phyloP scores from a whole-genome alignment of 2,329 filamentous ascomycete species.

The Apiospora rasikravindrae region DNA sequence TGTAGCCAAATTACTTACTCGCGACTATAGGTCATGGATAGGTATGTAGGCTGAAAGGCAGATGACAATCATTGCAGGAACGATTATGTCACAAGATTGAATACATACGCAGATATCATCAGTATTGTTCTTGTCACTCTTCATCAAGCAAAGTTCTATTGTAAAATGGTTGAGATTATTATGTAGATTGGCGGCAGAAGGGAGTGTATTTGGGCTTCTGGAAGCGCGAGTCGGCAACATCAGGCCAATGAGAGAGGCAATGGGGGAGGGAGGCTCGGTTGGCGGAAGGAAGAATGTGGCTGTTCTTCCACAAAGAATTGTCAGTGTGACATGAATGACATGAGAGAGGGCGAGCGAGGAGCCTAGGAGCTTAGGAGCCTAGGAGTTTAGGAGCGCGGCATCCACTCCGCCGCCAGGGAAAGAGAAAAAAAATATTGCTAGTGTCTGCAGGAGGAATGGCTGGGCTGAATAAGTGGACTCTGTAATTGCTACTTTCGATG shows the following conservation, averaged over 20 bases:
- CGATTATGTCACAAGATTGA: neutral
- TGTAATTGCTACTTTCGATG: conserved; percentile 3
- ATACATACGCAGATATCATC: neutral
- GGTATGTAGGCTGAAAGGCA: neutral
- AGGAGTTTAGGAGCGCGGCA: neutral
- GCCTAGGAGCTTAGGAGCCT: neutral
- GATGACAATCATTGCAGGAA: neutral
- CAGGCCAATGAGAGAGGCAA: neutral
- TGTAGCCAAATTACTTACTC: neutral
- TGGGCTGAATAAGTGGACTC: conserved; percentile 1
- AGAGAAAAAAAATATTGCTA: conserved; percentile 7
- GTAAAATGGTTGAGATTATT: neutral
- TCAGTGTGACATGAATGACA: conserved; percentile 10
- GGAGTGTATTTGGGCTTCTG: neutral
- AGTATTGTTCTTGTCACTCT: neutral
- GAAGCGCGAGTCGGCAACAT: conserved; percentile 9
- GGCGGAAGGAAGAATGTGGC: neutral
- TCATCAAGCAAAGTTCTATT: neutral
- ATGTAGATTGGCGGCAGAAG: neutral
- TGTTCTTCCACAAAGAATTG: conserved; percentile 12
- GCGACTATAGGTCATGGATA: neutral
- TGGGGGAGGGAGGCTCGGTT: neutral
- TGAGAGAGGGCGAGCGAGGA: neutral
- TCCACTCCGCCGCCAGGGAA: neutral
- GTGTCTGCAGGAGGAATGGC: conserved; percentile 8